Evolutionary conservation across 2,329 filamentous ascomycete genomes (phyloP).

Genomic region (Venturiaceae sp.): DNA sequence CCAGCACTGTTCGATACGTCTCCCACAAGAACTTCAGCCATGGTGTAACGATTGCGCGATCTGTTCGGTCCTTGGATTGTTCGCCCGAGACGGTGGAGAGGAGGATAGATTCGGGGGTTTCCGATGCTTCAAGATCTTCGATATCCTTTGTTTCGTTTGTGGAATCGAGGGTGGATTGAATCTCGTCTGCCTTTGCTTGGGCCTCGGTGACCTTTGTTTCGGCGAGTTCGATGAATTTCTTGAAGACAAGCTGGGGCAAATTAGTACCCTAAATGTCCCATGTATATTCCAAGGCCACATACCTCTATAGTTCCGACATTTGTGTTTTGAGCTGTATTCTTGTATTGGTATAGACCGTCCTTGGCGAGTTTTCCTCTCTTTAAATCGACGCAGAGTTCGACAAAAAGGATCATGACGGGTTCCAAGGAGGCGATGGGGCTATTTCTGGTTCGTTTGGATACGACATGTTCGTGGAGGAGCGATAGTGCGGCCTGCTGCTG

Average conservation of each 20-base stretch:
- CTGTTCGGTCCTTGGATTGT: constrained; percentile 93
- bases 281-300: constrained; percentile 14
- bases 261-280: constrained; percentile 13
- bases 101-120: constrained; percentile 96
- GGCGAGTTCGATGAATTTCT: constrained; percentile 95
- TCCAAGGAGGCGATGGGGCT: constrained; percentile 92
- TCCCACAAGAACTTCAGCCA: constrained; percentile 99
- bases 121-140: constrained; percentile 91
- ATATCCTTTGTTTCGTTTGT: constrained; percentile 63
- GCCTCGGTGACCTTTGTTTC: constrained; percentile 94
- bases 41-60: constrained; percentile 94
- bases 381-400: constrained; percentile 92
- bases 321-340: constrained; percentile 98
- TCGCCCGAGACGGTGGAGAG: constrained; percentile 96
- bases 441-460: constrained; percentile 94
- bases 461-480: constrained; percentile 98
- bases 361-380: constrained; percentile 98
- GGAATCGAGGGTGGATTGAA: constrained; percentile 79
- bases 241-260: constrained; percentile 77
- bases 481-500: constrained; percentile 87
- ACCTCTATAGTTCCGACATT: constrained; percentile 97
- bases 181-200: constrained; percentile 90
- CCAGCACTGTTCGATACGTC: constrained; percentile 94
- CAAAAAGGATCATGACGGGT: constrained; percentile 96
- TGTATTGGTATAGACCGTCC: constrained; percentile 98